phyloP scores from a whole-genome alignment of 164 flowering plant genomes.

The Liquidambar formosana region DNA sequence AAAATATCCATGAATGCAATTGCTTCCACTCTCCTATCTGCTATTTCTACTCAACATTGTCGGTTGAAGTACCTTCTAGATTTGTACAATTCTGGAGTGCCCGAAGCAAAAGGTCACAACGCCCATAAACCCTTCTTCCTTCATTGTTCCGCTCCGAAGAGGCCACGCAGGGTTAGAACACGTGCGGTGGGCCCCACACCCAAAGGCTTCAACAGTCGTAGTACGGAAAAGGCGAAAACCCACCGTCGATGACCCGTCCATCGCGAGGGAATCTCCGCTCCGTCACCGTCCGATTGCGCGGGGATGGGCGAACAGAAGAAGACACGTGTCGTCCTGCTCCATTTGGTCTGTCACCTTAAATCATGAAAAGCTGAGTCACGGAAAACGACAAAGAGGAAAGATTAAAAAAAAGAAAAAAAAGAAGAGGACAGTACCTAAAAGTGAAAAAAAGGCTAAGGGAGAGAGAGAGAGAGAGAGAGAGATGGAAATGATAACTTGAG shows the following conservation, averaged over 20 bases:
- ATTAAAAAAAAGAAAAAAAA: too few species aligned
- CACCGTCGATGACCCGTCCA: slow-evolving; percentile 16
- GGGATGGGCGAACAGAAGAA: not conserved
- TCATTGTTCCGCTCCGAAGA: not conserved
- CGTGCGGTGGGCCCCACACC: slow-evolving; percentile 14
- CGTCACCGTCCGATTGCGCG: slow-evolving; percentile 12
- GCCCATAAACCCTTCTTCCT: too few species aligned
- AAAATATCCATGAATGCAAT: too few species aligned
- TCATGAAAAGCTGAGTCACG: slow-evolving; percentile 35
- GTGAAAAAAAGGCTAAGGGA: not conserved
- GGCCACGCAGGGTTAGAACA: not conserved
- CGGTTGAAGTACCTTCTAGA: too few species aligned
- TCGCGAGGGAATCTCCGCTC: slow-evolving; percentile 15
- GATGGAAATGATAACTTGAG: slow-evolving; percentile 21
- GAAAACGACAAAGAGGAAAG: slow-evolving; percentile 42
- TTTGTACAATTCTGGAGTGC: too few species aligned
- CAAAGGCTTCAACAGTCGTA: not conserved
- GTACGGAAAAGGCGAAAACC: slow-evolving; percentile 3
- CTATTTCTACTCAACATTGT: too few species aligned
- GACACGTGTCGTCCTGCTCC: slow-evolving; percentile 28
- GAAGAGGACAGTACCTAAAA: slow-evolving; percentile 22
- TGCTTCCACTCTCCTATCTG: too few species aligned
- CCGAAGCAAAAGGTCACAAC: too few species aligned
- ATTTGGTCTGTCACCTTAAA: slow-evolving; percentile 12
- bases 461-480: slow-evolving; percentile 2